Evolutionary conservation across 495 filamentous ascomycete species (phyloP), one percentile per base, ranked within the genome.

Genomic region (Penicillium coprophilum): DNA sequence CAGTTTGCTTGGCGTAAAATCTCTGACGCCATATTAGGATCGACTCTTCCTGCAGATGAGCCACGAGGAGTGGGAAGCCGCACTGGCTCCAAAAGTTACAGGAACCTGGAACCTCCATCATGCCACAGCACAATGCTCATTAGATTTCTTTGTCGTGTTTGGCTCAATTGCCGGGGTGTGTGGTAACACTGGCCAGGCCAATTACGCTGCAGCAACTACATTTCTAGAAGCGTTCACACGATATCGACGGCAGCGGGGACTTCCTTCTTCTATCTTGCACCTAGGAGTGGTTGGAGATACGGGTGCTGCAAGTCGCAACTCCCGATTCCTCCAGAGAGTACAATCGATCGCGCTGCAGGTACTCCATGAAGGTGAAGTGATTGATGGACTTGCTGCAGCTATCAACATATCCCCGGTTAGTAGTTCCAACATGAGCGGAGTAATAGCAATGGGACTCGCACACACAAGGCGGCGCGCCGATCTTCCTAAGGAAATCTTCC

Each of bases 91-190:
- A 3, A 53, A 53, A 12, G 24, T 53, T 6, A 23, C 27, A 7
- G 50, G 50, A 19, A 44, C 10, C 19, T 53, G 50, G 50, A 53
- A 53, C 19, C 28, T 53, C 11, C 50, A 53, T 17, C 27, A 44
- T 12, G 39, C 27, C 28, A 44, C 40, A 24, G 4, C 11, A 4
- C 19, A 45, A 9, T 5, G 32, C 24, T 21, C 50, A 9, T 27
- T 53, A 2, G 50, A 53, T n/a, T 53, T 53, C 28, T 53, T 53
- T 4, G 27, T 53, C 6, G 28, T 53, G 9, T 45, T 53, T 10
- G 40, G 50, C 19, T 53, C 50, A 0, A 45, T 53, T 21, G 20
- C 50, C 38, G 50, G 50, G 12, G 8, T 53, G 4, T 44, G 38
- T 11, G 50, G 50, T 0, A 53, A 53, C 12, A 44, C 28, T 6